These are phyloP conservation scores for Umbelopsis sp. DNA, from an alignment of 371 early-diverging fungal genomes.

Conservation along the genomic window DNA sequence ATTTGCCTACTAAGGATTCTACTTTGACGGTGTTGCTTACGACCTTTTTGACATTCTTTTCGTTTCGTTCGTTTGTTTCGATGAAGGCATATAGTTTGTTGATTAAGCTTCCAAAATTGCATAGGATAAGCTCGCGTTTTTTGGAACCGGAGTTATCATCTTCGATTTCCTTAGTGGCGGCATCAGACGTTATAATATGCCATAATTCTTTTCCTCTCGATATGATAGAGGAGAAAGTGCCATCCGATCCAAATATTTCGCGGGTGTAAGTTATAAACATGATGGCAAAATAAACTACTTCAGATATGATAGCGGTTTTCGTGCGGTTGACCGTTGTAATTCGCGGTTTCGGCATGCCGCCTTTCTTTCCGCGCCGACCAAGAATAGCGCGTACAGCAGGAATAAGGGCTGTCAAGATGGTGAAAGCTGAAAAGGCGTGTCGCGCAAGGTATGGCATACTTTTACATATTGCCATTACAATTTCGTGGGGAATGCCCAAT, in stretches of 20 bases:
- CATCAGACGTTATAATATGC: neutral
- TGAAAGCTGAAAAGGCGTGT: slow-evolving; percentile 1
- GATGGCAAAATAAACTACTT: slow-evolving; percentile 10
- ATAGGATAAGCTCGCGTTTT: neutral
- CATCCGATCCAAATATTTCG: slow-evolving; percentile 7
- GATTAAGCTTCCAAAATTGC: slow-evolving; percentile 1
- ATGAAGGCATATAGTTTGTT: slow-evolving; percentile 15
- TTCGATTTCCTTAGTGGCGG: neutral
- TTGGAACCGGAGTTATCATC: neutral
- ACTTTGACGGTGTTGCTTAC: slow-evolving; percentile 16
- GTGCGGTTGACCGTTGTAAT: neutral
- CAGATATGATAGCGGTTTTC: neutral
- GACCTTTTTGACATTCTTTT: slow-evolving; percentile 14
- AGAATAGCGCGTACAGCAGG: neutral
- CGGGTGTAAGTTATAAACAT: slow-evolving; percentile 1
- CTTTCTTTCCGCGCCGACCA: neutral
- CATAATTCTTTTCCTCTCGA: slow-evolving; percentile 11
- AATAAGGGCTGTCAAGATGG: neutral
- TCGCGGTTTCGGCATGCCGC: neutral
- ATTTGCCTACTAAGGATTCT: neutral
- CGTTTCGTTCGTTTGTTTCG: slow-evolving; percentile 14
- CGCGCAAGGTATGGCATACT: slow-evolving; percentile 7
- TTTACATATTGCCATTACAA: neutral
- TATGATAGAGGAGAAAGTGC: neutral
- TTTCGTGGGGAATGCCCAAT: slow-evolving; percentile 1